Percentiles rank a stretch among this genome's conserved stretches.
Evolutionary conservation across 2,329 filamentous ascomycete genomes (phyloP).

Genomic region (Neofusicoccum parvum): DNA sequence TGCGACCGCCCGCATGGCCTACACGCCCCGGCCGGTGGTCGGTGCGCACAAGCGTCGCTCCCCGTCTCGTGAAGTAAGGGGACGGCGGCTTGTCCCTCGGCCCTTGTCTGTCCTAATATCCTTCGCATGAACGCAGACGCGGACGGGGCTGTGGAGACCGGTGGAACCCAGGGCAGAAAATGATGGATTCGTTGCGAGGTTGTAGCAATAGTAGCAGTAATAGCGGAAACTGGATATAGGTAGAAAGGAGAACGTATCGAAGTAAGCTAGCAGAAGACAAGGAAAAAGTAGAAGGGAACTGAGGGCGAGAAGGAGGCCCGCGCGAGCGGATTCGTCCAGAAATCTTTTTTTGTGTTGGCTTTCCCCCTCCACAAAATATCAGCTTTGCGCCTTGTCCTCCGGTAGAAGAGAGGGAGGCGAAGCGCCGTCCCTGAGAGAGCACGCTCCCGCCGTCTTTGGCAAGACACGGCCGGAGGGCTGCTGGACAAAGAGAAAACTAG

Average conservation of each 20-base stretch:
- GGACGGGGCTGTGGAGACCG: neutral
- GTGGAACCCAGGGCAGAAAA: neutral
- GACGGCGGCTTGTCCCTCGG: neutral
- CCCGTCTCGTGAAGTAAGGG: slow-evolving; percentile 12
- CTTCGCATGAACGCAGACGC: neutral
- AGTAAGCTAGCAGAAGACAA: neutral
- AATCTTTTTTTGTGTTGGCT: slow-evolving; percentile 19
- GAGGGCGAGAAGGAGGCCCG: slow-evolving; percentile 32
- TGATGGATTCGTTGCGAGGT: slow-evolving; percentile 5
- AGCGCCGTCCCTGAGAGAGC: neutral
- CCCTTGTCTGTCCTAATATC: neutral
- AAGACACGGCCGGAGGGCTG: neutral
- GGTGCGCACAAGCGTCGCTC: neutral
- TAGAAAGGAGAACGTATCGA: neutral
- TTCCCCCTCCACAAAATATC: slow-evolving; percentile 1
- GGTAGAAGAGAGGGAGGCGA: neutral
- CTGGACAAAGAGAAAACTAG: slow-evolving; percentile 8
- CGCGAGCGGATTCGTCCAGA: slow-evolving; percentile 40
- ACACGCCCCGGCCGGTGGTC: slow-evolving; percentile 8
- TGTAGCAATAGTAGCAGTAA: slow-evolving; percentile 10
- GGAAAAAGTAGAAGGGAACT: neutral
- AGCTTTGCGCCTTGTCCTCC: slow-evolving; percentile 8
- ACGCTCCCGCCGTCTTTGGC: neutral
- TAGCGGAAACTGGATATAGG: slow-evolving; percentile 11
- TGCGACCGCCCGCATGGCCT: slow-evolving; percentile 18